These are phyloP conservation scores for Friedmanniomyces simplex DNA, from an alignment of 495 filamentous ascomycete species.

Conservation along the genomic window DNA sequence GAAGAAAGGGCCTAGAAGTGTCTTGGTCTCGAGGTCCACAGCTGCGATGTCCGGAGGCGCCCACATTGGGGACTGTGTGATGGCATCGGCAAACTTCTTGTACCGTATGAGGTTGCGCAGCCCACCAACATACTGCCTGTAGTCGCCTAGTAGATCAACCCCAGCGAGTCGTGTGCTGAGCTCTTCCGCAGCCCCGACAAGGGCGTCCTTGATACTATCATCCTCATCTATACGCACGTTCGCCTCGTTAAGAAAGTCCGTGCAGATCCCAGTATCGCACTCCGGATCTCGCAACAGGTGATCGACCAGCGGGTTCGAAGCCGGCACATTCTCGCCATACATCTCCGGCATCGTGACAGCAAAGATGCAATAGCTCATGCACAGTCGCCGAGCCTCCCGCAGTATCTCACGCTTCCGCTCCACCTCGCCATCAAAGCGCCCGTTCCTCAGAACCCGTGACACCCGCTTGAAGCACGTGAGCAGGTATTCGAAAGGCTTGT, in stretches of 20 bases:
- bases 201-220: slow-evolving; percentile 57
- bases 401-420: slow-evolving; percentile 52
- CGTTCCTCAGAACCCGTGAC: slow-evolving; percentile 42
- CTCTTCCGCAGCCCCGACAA: slow-evolving; percentile 65
- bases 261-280: slow-evolving; percentile 65
- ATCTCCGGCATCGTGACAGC: slow-evolving; percentile 89
- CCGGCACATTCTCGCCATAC: slow-evolving; percentile 58
- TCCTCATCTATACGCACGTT: slow-evolving; percentile 75
- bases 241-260: slow-evolving; percentile 74
- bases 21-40: slow-evolving; percentile 61
- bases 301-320: slow-evolving; percentile 55
- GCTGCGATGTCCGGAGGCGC: slow-evolving; percentile 51
- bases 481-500: slow-evolving; percentile 65
- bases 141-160: slow-evolving; percentile 77
- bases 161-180: slow-evolving; percentile 59
- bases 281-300: slow-evolving; percentile 70
- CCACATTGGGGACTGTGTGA: slow-evolving; percentile 62
- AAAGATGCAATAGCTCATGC: slow-evolving; percentile 92
- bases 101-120: slow-evolving; percentile 66
- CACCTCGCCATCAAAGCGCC: slow-evolving; percentile 42
- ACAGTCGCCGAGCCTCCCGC: slow-evolving; percentile 73
- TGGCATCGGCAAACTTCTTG: slow-evolving; percentile 54
- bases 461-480: slow-evolving; percentile 79
- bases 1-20: slow-evolving; percentile 87
- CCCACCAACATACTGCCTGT: slow-evolving; percentile 74